Evolutionary conservation across 345 rosid species (phyloP), one percentile per base, ranked within the genome.

Genomic region (Aurinia saxatilis): DNA sequence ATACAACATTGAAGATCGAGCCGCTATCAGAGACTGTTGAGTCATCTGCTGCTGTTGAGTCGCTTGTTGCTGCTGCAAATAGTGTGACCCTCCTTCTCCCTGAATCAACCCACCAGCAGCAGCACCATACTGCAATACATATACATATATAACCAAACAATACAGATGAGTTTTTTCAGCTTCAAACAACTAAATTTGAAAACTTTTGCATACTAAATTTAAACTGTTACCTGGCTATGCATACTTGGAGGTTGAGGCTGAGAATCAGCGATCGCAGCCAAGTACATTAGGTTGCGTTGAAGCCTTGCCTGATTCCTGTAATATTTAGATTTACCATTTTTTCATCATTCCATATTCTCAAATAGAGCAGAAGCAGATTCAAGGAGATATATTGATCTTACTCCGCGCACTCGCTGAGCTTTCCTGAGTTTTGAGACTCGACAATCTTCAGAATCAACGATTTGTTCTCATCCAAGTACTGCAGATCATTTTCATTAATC

Each of bases 381-480:
- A 44, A 50, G 37, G 0, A 33, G 16, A 56, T 15, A 57, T 14
- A 52, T 30, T 45, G 54, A 16, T 61, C 99, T 82, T 81, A 95
- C 99, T 95, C 99, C 6, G 97, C 97, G 58, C 99, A 95, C 55
- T 95, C 99, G 45, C 77, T 81, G 57, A 90, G 77, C 71, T 95
- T 90, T 65, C 99, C 99, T 0, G 95, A 83, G 77, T 82, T 95
- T 79, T 95, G 99, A 81, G 96, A 87, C 79, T 95, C 99, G 39
- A 95, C 99, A 11, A 95, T 95, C 92, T 95, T 95, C 84, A 95
- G 76, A 78, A 95, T 95, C 92, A 95, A 77, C 0, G 99, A 95
- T 80, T 95, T 95, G 91, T 95, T 95, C 81, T 95, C 99, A 56
- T 95, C 99, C 59, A 95, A 81, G 79, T 88, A 95, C 99, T 95